Evolutionary conservation across 257 asterid species (phyloP), one percentile per base, ranked within the genome.

Genomic region (Salvia hispanica): DNA sequence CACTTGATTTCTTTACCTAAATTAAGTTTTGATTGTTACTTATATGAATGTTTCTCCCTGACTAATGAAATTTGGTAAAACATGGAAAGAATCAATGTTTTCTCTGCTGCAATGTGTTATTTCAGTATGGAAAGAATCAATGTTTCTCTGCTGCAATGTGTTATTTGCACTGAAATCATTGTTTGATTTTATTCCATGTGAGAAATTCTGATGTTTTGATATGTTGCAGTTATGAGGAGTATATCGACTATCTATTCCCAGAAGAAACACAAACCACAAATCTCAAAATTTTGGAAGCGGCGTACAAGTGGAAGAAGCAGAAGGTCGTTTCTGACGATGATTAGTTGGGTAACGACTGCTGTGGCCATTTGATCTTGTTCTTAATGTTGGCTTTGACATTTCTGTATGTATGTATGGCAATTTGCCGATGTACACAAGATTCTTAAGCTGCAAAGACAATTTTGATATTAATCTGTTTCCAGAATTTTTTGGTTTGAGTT

Each of bases 281-380:
- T 52, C 87, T 93, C 11, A 93, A 88, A 72, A 88, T 93, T 36
- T 69, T 90, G 82, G 95, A 90, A 75, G 99, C 99, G 7, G 99
- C 99, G 12, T 88, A 84, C 76, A 84, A 80, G 47, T 93, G 99
- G 99, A 93, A 93, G 87, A 88, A 90, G 77, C 96, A 90, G 75
- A 88, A 85, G 70, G 5, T 77, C 58, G 48, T 71, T 45, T 66
- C 85, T 0, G 81, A 78, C 13, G 88, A 85, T 60, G 91, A 91
- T 76, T 85, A 85, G 76, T 16, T 33, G 56, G 71, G 57, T 25
- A 65, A 57, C 72, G 46, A 18, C 5, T 18, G 21, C 21, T 18
- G 21, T 18, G 21, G 21, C 21, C 21, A 18, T 18, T 18, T 18
- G 21, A 18, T 18, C 21, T 18, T 18, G 21, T 48, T 58, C 53